Conservation (phyloP, 495 filamentous ascomycete genomes). For the Xylaria curta region DNA sequence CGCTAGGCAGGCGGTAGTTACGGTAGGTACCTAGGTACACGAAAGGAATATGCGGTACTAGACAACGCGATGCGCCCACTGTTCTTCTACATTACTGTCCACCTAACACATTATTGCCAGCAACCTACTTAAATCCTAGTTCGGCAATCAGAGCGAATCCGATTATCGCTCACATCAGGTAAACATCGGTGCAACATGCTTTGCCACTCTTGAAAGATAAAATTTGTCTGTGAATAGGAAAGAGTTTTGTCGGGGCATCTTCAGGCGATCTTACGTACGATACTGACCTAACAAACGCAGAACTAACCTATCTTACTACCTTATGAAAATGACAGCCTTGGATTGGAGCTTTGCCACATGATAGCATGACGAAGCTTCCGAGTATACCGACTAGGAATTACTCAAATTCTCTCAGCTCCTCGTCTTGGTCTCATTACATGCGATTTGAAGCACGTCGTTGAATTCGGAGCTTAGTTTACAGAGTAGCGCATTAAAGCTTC, state of each 20-base stretch:
- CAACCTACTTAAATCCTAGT: background rate
- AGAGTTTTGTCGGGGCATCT: background rate
- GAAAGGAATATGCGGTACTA: too few relatives aligned
- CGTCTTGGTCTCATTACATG: background rate
- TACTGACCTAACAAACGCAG: background rate
- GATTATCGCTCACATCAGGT: background rate
- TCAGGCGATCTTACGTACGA: background rate
- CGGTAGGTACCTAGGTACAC: too few relatives aligned
- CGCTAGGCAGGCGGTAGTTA: background rate
- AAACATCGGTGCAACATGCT: background rate
- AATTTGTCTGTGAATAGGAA: background rate
- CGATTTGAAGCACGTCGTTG: constrained; percentile 19
- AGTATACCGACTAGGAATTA: background rate
- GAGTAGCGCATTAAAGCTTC: background rate
- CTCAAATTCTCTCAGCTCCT: background rate
- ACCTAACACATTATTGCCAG: background rate
- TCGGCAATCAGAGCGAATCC: background rate
- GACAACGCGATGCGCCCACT: background rate
- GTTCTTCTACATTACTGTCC: background rate
- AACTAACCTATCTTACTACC: background rate
- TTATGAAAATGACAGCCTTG: background rate
- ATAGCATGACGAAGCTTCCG: too few relatives aligned
- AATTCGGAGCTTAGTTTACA: background rate
- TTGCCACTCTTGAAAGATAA: background rate
- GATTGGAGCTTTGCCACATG: background rate